Conservation (phyloP, 1,284 basidiomycete species). For the Boletus mariae region DNA sequence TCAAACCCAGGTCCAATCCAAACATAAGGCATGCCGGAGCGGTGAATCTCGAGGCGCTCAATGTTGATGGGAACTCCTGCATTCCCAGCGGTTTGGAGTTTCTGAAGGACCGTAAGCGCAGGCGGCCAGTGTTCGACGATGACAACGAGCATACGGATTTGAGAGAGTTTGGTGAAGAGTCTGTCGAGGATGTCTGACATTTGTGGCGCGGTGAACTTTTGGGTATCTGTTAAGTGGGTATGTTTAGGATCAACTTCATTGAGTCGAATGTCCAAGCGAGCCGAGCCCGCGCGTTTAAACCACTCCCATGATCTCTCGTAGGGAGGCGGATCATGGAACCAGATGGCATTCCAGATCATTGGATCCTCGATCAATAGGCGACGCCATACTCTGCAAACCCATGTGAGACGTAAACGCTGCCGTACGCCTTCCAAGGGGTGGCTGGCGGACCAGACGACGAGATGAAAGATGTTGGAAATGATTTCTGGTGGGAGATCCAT, state of each 20-base stretch:
- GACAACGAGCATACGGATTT: conserved; percentile 54
- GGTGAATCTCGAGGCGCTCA: conserved; percentile 58
- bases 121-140: conserved; percentile 51
- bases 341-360: conserved; percentile 60
- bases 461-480: conserved; percentile 56
- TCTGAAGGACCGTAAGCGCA: conserved; percentile 45
- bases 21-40: conserved; percentile 43
- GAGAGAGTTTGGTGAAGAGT: conserved; percentile 46
- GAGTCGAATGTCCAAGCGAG: conserved; percentile 55
- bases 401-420: conserved; percentile 48
- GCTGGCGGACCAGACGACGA: conserved; percentile 45
- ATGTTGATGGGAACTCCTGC: conserved; percentile 38
- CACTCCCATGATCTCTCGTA: conserved; percentile 50
- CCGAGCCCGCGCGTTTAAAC: conserved; percentile 49
- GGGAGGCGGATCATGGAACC: conserved; percentile 49
- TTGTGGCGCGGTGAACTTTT: conserved; percentile 39
- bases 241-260: conserved; percentile 36
- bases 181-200: conserved; percentile 45
- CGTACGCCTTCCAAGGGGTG: conserved; percentile 35
- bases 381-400: conserved; percentile 58
- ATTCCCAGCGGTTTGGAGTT: conserved; percentile 38
- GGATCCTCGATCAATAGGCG: conserved; percentile 42
- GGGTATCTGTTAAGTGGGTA: conserved; percentile 15
- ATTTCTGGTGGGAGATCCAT: conserved; percentile 63
- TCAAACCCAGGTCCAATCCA: conserved; percentile 40